These are phyloP conservation scores for Sorghum bicolor DNA, from an alignment of 176 grass and related monocot genomes.

Conservation along the genomic window Sorghum_bicolor_NCBIv3 NC_012879.2:5176001-5176500, in stretches of 20 bases:
- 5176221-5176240: constrained; percentile 69
- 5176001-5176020: not conserved
- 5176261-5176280: constrained; percentile 90
- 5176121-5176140: not conserved
- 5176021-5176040: not conserved
- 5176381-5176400: not conserved
- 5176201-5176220: constrained; percentile 1
- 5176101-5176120: not conserved
- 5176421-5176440: constrained; percentile 59
- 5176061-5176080: constrained; percentile 9
- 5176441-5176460: constrained; percentile 80
- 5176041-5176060: not conserved
- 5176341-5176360: constrained; percentile 25
- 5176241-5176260: constrained; percentile 67
- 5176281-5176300: constrained; percentile 72
- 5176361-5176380: constrained; percentile 30
- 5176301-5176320: constrained; percentile 96
- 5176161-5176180: constrained; percentile 1
- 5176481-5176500: constrained; percentile 65
- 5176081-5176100: constrained; percentile 4
- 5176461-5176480: constrained; percentile 53
- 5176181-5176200: not conserved
- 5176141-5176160: constrained; percentile 3
- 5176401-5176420: constrained; percentile 1
- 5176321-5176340: constrained; percentile 58